Percentiles rank a stretch among this genome's conserved stretches.
Conservation (phyloP, 2,329 filamentous ascomycete species). For the Xylogone sp. region DNA sequence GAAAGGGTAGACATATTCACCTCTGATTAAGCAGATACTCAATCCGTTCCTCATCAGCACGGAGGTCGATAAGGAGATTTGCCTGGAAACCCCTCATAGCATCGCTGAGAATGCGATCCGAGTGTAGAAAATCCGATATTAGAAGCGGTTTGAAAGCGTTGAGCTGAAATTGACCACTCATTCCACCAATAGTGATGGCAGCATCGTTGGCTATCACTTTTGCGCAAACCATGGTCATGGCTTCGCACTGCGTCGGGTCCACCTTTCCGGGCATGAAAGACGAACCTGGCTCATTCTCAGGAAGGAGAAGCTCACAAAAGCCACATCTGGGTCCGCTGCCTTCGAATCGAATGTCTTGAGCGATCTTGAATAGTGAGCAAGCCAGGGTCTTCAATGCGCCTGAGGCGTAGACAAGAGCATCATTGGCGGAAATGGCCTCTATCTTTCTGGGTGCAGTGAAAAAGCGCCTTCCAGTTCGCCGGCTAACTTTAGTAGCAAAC, state of each 20-base stretch:
- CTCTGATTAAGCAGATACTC: constrained; percentile 87
- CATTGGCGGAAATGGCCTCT: constrained; percentile 91
- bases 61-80: constrained; percentile 82
- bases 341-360: constrained; percentile 95
- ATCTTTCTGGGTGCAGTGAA: constrained; percentile 98
- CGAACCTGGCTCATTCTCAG: constrained; percentile 96
- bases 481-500: constrained; percentile 84
- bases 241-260: constrained; percentile 97
- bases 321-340: constrained; percentile 94
- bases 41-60: constrained; percentile 94
- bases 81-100: constrained; percentile 94
- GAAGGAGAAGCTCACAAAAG: constrained; percentile 86
- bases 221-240: constrained; percentile 93
- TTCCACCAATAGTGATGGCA: constrained; percentile 87
- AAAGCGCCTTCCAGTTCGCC: constrained; percentile 91
- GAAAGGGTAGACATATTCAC: too few relatives aligned
- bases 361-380: constrained; percentile 91
- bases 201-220: constrained; percentile 98
- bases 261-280: constrained; percentile 99
- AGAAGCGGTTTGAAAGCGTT: constrained; percentile 99
- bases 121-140: constrained; percentile 93
- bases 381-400: constrained; percentile 93
- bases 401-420: constrained; percentile 90
- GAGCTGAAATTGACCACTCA: constrained; percentile 97
- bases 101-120: constrained; percentile 80